Percentiles rank a stretch among this genome's conserved stretches.
phyloP scores from a whole-genome alignment of 2,329 filamentous ascomycete species.

The Botryosphaeria agaves region DNA sequence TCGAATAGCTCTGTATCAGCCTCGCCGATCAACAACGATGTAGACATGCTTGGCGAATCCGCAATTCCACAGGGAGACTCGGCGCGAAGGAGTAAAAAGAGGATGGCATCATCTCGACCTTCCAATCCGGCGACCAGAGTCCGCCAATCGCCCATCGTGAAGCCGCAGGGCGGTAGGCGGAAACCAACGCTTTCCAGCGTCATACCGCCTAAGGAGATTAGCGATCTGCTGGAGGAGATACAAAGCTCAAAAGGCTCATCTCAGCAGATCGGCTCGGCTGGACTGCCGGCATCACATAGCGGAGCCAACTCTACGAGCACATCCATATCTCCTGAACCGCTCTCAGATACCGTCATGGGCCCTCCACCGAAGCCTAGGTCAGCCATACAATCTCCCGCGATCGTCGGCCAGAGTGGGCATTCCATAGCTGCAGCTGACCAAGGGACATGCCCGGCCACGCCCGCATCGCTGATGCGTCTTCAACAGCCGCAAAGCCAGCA shows the following conservation, averaged over 20 bases:
- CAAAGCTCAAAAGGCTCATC: constrained; percentile 9
- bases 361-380: constrained; percentile 48
- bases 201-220: constrained; percentile 27
- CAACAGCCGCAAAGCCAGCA: constrained; percentile 9
- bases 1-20: constrained; percentile 30
- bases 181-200: constrained; percentile 25
- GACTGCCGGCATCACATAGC: constrained; percentile 9
- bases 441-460: constrained; percentile 46
- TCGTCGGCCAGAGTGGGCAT: too few relatives aligned
- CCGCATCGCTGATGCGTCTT: constrained; percentile 62
- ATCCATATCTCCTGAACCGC: constrained; percentile 32
- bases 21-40: constrained; percentile 27
- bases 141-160: constrained; percentile 56
- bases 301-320: constrained; percentile 25
- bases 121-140: constrained; percentile 29
- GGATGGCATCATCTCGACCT: constrained; percentile 29
- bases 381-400: constrained; percentile 48
- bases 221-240: constrained; percentile 20
- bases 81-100: constrained; percentile 25
- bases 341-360: constrained; percentile 31
- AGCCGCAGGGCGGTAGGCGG: constrained; percentile 40
- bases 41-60: constrained; percentile 24
- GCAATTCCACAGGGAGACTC: constrained; percentile 22
- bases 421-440: constrained; percentile 20
- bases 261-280: constrained; percentile 9